Conservation (phyloP, 805 yeast species). For the Jamesozyma lodderae region DNA sequence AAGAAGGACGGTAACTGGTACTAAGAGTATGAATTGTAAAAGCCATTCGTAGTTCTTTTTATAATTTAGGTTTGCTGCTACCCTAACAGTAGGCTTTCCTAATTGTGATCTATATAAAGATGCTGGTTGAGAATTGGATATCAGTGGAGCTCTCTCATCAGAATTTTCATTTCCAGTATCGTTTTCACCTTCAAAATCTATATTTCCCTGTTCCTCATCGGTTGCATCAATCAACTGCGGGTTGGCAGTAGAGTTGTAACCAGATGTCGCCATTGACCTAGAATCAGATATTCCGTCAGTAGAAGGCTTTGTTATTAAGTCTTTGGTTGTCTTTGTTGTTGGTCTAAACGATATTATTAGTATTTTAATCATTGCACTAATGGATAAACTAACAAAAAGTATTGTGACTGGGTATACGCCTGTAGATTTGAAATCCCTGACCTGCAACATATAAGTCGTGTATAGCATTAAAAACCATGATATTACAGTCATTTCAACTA, state of each 20-base stretch:
- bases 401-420: conserved; percentile 46
- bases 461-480: conserved; percentile 51
- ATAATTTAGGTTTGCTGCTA: neutral
- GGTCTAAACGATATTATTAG: neutral
- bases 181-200: neutral
- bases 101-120: neutral
- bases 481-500: conserved; percentile 45
- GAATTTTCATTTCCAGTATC: conserved; percentile 13
- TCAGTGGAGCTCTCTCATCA: conserved; percentile 31
- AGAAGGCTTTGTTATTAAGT: too few relatives aligned
- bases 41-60: conserved; percentile 62
- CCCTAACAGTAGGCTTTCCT: neutral
- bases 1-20: conserved; percentile 55
- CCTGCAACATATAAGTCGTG: conserved; percentile 41
- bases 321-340: neutral
- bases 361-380: conserved; percentile 2
- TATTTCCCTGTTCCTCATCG: conserved; percentile 2
- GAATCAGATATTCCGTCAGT: neutral
- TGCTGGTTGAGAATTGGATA: neutral
- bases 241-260: neutral
- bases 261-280: neutral
- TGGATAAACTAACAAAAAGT: conserved; percentile 29
- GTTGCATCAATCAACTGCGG: neutral
- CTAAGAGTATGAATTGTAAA: conserved; percentile 56
- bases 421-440: conserved; percentile 35